These are phyloP conservation scores for Hamamelis virginiana DNA, from an alignment of 164 flowering plant genomes.

Conservation along the genomic window DNA sequence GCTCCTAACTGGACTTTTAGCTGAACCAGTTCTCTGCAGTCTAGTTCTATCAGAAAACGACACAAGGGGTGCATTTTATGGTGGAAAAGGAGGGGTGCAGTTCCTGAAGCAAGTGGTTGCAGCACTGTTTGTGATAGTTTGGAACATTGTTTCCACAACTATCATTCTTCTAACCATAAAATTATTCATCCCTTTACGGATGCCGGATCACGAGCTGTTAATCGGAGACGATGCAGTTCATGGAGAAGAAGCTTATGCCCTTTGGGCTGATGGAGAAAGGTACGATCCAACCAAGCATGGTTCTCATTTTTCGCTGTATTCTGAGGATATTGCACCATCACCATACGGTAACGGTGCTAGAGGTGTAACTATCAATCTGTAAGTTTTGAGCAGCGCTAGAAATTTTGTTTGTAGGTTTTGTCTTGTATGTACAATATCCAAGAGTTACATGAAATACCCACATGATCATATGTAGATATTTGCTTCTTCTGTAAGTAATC, in stretches of 20 bases:
- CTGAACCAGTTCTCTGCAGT: constrained; percentile 49
- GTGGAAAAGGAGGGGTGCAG: constrained; percentile 38
- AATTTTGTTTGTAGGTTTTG: no score
- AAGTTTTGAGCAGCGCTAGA: no score
- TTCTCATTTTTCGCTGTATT: constrained; percentile 3
- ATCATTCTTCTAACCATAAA: constrained; percentile 38
- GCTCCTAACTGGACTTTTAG: constrained; percentile 51
- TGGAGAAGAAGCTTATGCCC: constrained; percentile 62
- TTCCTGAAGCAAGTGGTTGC: constrained; percentile 52
- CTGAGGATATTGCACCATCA: constrained; percentile 19
- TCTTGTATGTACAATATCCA: no score
- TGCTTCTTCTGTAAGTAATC: no score
- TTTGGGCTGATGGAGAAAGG: constrained; percentile 65
- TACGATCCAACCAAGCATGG: constrained; percentile 47
- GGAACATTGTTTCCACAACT: constrained; percentile 52
- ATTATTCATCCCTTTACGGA: constrained; percentile 39
- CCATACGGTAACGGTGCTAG: constrained; percentile 41
- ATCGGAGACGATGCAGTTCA: constrained; percentile 59
- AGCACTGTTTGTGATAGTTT: constrained; percentile 46
- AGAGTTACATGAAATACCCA: no score
- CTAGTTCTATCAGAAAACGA: constrained; percentile 33
- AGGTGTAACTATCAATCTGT: constrained; percentile 48
- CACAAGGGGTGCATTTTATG: constrained; percentile 56
- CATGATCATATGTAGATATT: no score
- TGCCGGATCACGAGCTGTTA: constrained; percentile 42